These are phyloP conservation scores for Hypoxylon sp. DNA, from an alignment of 2,329 filamentous ascomycete species.

Conservation along the genomic window DNA sequence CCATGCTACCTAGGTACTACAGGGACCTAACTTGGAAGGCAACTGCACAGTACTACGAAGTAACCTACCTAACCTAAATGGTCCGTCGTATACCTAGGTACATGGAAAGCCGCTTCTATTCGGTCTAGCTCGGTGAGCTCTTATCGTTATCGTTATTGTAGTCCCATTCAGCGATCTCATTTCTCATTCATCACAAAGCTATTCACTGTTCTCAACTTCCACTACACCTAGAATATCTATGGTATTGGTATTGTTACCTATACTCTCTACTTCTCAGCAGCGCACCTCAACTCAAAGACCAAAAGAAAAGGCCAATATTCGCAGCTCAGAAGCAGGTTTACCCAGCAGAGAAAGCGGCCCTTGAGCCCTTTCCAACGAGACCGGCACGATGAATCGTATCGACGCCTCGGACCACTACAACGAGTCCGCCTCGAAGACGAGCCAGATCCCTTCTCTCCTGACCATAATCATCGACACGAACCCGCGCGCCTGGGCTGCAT, in stretches of 20 bases:
- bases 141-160: constrained; percentile 4
- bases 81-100: too few relatives aligned
- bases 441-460: constrained; percentile 81
- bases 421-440: constrained; percentile 59
- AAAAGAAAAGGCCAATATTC: not conserved
- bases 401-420: constrained; percentile 72
- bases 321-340: not conserved
- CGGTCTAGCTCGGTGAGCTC: constrained; percentile 8
- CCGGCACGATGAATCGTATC: constrained; percentile 63
- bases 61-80: too few relatives aligned
- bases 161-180: not conserved
- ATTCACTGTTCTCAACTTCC: not conserved
- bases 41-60: not conserved
- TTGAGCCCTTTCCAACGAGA: constrained; percentile 17
- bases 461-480: constrained; percentile 96
- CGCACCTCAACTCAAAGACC: not conserved
- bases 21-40: not conserved
- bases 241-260: too few relatives aligned
- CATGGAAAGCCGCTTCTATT: not conserved
- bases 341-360: constrained; percentile 18
- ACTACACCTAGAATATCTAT: not conserved
- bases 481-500: constrained; percentile 89
- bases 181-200: not conserved
- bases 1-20: not conserved
- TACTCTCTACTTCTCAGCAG: too few relatives aligned